Conservation (phyloP, 345 rosid species). For the Lepidium didymum region DNA sequence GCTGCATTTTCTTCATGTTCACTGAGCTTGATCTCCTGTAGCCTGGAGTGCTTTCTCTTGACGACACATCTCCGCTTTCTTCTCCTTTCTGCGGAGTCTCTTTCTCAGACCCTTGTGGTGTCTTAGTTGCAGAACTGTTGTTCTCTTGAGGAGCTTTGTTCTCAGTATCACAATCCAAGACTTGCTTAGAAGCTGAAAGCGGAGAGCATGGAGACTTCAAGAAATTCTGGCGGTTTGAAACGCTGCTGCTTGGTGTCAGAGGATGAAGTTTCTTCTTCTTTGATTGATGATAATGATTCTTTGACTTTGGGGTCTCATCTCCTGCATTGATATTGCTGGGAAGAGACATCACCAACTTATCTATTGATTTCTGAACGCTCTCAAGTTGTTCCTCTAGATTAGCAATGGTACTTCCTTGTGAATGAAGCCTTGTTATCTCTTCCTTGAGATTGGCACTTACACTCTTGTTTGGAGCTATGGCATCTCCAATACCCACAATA, state of each 20-base stretch:
- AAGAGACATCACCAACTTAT: conserved; percentile 93
- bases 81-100: conserved; percentile 73
- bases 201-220: conserved; percentile 91
- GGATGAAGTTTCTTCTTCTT: conserved; percentile 87
- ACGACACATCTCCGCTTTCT: conserved; percentile 74
- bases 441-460: conserved; percentile 94
- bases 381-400: conserved; percentile 93
- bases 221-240: conserved; percentile 60
- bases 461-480: conserved; percentile 63
- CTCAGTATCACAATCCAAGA: conserved; percentile 67
- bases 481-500: conserved; percentile 44
- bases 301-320: conserved; percentile 54
- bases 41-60: conserved; percentile 73
- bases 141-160: conserved; percentile 69
- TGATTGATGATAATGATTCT: conserved; percentile 47
- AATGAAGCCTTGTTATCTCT: conserved; percentile 97
- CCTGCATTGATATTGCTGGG: conserved; percentile 55
- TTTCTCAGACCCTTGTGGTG: conserved; percentile 45
- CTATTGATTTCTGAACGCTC: conserved; percentile 95
- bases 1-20: conserved; percentile 98
- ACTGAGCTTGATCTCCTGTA: conserved; percentile 79
- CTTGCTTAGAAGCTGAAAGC: conserved; percentile 65
- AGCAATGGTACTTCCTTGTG: conserved; percentile 92
- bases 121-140: conserved; percentile 35
- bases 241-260: conserved; percentile 64